These are phyloP conservation scores for Rhododendron kiyosumense DNA, from an alignment of 148 eudicot species.

Conservation along the genomic window DNA sequence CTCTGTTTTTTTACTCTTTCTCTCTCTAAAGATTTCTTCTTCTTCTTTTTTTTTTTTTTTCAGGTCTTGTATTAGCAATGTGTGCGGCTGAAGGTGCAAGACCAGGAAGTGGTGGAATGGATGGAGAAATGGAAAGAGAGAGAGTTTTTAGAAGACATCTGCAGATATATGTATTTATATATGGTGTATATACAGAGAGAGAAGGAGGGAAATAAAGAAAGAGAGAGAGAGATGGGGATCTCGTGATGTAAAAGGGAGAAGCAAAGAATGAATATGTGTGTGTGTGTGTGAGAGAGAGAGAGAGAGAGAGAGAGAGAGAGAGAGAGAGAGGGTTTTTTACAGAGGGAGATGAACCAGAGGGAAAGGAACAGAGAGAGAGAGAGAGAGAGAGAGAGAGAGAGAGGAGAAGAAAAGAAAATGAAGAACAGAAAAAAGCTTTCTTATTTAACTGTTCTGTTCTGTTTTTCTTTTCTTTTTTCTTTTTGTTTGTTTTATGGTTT, in stretches of 20 bases:
- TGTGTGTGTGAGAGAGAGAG: slow-evolving; percentile 12
- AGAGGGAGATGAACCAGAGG: not conserved
- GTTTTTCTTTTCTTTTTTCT: not conserved
- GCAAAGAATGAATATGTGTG: slow-evolving; percentile 62
- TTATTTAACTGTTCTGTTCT: not conserved
- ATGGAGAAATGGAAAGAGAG: slow-evolving; percentile 6
- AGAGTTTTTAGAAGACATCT: slow-evolving; percentile 17
- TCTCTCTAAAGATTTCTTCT: not conserved
- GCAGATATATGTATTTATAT: not conserved
- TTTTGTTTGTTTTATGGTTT: not conserved
- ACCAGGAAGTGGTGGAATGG: slow-evolving; percentile 4
- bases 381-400: not conserved
- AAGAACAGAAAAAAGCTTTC: slow-evolving; percentile 1
- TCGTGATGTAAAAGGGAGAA: slow-evolving; percentile 66
- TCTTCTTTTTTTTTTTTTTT: not conserved
- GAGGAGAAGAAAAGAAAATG: not conserved
- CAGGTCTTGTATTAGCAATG: slow-evolving; percentile 2
- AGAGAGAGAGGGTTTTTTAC: not conserved
- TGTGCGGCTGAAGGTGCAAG: not conserved
- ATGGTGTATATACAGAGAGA: not conserved
- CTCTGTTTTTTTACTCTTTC: slow-evolving; percentile 5
- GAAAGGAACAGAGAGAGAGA: not conserved
- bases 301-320: slow-evolving; percentile 15
- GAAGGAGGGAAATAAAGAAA: slow-evolving; percentile 14
- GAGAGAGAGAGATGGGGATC: slow-evolving; percentile 70